Evolutionary conservation across 1,139 yeast species (phyloP), one percentile per base, ranked within the genome.

Genomic region (Saccharomyces hybrid): DNA sequence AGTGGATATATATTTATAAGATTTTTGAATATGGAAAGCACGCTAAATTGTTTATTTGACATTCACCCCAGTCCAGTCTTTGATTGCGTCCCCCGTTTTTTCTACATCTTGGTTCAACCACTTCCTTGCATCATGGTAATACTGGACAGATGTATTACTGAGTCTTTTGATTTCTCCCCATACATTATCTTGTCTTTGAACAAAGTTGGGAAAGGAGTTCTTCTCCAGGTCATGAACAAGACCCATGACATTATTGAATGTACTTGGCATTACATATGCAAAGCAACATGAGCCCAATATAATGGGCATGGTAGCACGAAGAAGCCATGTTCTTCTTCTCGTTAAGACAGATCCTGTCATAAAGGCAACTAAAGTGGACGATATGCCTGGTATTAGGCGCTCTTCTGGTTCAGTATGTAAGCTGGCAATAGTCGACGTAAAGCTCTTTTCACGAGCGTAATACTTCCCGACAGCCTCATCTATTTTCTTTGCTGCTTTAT

Each of bases 341-440:
- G 96, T 82, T 51, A 87, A 69, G 51, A 93, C 83, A 31, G 88
- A 81, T 52, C 97, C 98, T 3, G 95, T 75, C 63, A 91, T 78
- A 2, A 84, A 78, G 14, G 91, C 93, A 46, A 90, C 81, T 13
- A 82, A 66, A 28, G 89, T 77, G 66, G 88, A 90, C 28, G 88
- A 73, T 5, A 85, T 73, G 57, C 88, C 89, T 11, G 97, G 96
- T 49, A 87, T 75, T 53, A 91, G 72, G 57, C 83, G 88, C 70
- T 90, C 98, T 52, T 79, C 75, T 60, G 78, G 83, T 61, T 82
- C 80, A 1, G 67, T 62, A 70, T 87, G 93, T 61, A 93, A 76
- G 25, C 77, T 77, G 29, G 93, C 80, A 16, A 90, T 73, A 1
- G 95, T 86, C 34, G 77, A 68, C 6, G 90, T 81, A 51, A 89